Base-by-base conservation (phyloP, 257 asterid genomes). In the Apocynum venetum region DNA sequence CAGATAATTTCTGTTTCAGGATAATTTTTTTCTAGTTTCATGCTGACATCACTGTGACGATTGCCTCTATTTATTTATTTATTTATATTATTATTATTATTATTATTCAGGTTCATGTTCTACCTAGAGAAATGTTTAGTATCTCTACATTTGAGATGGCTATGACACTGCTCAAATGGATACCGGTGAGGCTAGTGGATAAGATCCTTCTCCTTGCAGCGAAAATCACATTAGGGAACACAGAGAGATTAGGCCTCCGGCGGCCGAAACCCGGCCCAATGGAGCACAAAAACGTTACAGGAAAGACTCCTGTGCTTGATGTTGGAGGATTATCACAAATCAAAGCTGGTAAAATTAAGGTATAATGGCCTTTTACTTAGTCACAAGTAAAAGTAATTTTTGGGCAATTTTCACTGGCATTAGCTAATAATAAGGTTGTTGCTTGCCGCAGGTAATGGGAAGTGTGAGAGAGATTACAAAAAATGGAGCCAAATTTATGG, bases 261-360 rank as follows among this genome's bases (percentile, higher is more conserved):
- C 86, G 99, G 48, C 99, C 99, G 4, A 93, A 88, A 83, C 91
- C 96, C 72, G 99, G 99, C 3, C 99, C 99, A 0, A 70, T 95
- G 20, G 91, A 93, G 80, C 97, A 93, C 4, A 95, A 95, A 68
- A 90, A 90, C 82, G 90, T 91, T 43, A 95, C 97, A 57, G 99
- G 99, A 2, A 95, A 95, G 79, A 85, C 97, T 0, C 99, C 99
- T 0, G 99, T 95, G 5, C 96, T 95, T 25, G 99, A 95, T 75
- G 94, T 85, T 31, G 99, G 98, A 15, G 97, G 92, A 11, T 82
- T 95, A 20, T 83, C 94, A 0, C 93, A 84, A 48, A 93, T 95
- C 25, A 87, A 82, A 87, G 44, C 88, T 2, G 94, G 93, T 0
- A 91, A 90, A 85, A 93, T 95, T 36, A 84, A 89, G 97, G 98